A percentile compares a stretch with the other conserved stretches of the same genome.
Evolutionary conservation across 2,329 filamentous ascomycete species (phyloP).

Genomic region (Xylariaceae sp.): DNA sequence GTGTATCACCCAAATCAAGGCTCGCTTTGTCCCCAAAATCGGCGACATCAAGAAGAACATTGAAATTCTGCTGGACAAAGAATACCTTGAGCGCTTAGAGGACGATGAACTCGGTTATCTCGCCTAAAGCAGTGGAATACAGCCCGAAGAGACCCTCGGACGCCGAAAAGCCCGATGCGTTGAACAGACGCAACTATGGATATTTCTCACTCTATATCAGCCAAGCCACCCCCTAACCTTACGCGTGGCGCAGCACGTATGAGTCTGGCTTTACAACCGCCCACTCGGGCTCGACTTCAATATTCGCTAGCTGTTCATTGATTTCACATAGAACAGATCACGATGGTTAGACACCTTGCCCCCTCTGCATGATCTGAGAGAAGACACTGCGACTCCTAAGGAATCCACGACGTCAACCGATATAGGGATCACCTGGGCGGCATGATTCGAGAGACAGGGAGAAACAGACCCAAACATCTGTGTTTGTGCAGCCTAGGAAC

Average conservation of each 20-base stretch:
- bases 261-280: not conserved
- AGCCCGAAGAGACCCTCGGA: not conserved
- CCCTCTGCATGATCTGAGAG: not conserved
- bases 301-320: not conserved
- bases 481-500: not conserved
- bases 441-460: not conserved
- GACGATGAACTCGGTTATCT: conserved; percentile 93
- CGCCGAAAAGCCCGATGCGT: not conserved
- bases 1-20: conserved; percentile 91
- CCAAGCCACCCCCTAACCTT: not conserved
- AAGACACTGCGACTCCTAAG: not conserved
- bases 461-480: not conserved
- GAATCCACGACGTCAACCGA: not conserved
- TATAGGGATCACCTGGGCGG: not conserved
- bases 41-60: conserved; percentile 99
- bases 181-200: conserved; percentile 1
- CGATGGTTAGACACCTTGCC: not conserved
- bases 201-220: conserved; percentile 1
- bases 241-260: not conserved
- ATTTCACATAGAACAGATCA: not conserved
- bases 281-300: conserved; percentile 1
- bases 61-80: conserved; percentile 96
- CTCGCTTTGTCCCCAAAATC: conserved; percentile 87
- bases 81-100: conserved; percentile 93
- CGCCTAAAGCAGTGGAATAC: conserved; percentile 52